These are phyloP conservation scores for Starmerella etchellsii DNA, from an alignment of 805 yeast genomes.

Conservation along the genomic window DNA sequence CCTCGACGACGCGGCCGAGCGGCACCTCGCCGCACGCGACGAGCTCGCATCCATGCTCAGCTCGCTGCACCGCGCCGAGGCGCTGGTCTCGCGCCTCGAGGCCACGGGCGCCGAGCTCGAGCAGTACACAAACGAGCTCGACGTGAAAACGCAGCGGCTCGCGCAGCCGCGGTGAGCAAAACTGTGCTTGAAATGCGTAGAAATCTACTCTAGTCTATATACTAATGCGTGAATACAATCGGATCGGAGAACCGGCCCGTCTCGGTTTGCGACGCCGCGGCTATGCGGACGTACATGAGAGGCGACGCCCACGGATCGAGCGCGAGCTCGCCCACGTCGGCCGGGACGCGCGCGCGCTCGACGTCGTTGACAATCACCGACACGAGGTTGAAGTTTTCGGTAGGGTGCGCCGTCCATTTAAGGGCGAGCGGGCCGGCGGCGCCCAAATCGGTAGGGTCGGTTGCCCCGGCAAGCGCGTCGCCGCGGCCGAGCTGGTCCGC, in stretches of 20 bases:
- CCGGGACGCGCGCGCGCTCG: slow-evolving; percentile 42
- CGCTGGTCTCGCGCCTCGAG: slow-evolving; percentile 28
- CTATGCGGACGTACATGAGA: too few relatives aligned
- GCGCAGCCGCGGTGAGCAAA: too few relatives aligned
- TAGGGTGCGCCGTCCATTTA: slow-evolving; percentile 18
- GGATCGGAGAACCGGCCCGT: too few relatives aligned
- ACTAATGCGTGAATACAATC: too few relatives aligned
- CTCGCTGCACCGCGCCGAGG: slow-evolving; percentile 17
- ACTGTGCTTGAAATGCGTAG: too few relatives aligned
- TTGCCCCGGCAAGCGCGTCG: slow-evolving; percentile 37
- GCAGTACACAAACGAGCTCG: slow-evolving; percentile 46
- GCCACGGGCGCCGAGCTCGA: slow-evolving; percentile 44
- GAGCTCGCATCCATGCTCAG: slow-evolving; percentile 2
- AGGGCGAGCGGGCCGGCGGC: slow-evolving; percentile 10
- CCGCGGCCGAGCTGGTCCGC: slow-evolving; percentile 51
- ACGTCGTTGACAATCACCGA: slow-evolving; percentile 68
- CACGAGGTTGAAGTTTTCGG: slow-evolving; percentile 32
- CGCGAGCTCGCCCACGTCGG: too few relatives aligned
- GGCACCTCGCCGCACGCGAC: slow-evolving; percentile 12
- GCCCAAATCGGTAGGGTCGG: slow-evolving; percentile 12
- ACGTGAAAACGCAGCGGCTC: slow-evolving; percentile 28
- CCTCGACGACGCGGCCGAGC: slow-evolving; percentile 19
- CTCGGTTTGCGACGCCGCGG: too few relatives aligned
- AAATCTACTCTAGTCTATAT: too few relatives aligned
- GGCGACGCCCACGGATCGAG: too few relatives aligned